These are phyloP conservation scores for Xylariaceae sp. DNA, from an alignment of 2,329 filamentous ascomycete species.

Conservation along the genomic window DNA sequence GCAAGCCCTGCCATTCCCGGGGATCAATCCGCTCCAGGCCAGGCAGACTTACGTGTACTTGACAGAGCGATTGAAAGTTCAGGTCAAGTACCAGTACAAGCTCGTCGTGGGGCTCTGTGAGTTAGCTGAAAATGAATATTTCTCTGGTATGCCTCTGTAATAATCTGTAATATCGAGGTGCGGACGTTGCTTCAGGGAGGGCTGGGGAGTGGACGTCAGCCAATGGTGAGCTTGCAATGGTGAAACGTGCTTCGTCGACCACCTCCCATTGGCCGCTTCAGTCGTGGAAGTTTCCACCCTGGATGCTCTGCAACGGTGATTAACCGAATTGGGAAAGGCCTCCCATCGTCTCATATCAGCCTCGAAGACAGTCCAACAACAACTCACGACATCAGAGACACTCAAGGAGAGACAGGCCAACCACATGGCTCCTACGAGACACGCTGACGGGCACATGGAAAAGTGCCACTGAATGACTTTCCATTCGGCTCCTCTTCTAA, in stretches of 20 bases:
- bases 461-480: conserved; percentile 6
- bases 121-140: too few species aligned
- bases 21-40: too few species aligned
- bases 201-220: not conserved
- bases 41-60: too few species aligned
- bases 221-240: conserved; percentile 11
- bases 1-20: too few species aligned
- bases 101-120: too few species aligned
- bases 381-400: not conserved
- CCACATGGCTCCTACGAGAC: not conserved
- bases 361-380: conserved; percentile 11
- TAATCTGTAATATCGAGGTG: too few species aligned
- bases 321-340: conserved; percentile 2
- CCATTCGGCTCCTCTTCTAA: conserved; percentile 17
- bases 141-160: too few species aligned
- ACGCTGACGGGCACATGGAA: not conserved
- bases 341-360: conserved; percentile 11
- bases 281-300: not conserved
- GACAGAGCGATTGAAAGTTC: too few species aligned
- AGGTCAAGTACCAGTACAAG: too few species aligned
- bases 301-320: not conserved
- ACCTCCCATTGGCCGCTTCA: conserved; percentile 26
- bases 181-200: too few species aligned
- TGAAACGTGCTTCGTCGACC: conserved; percentile 23
- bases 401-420: not conserved